These are phyloP conservation scores for Cryptococcus wingfieldii DNA, from an alignment of 1,284 basidiomycete genomes.

Conservation along the genomic window DNA sequence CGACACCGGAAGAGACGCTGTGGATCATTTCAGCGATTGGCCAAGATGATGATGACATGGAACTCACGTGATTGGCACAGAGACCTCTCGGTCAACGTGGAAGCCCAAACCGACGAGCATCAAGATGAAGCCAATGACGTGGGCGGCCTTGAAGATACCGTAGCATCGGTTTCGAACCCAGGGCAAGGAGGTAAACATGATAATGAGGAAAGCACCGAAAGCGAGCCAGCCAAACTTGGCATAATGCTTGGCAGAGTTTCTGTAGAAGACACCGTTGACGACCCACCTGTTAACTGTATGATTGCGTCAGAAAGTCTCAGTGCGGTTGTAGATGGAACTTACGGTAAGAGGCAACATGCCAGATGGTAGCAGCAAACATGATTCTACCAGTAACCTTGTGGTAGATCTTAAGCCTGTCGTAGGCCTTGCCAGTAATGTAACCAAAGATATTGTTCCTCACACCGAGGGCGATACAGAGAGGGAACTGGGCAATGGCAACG, in stretches of 20 bases:
- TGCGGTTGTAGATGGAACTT: neutral
- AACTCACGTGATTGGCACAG: neutral
- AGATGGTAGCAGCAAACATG: slow-evolving; percentile 59
- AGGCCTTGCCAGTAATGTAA: slow-evolving; percentile 60
- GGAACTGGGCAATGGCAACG: slow-evolving; percentile 42
- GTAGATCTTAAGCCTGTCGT: slow-evolving; percentile 71
- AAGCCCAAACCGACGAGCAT: slow-evolving; percentile 74
- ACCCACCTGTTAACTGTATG: slow-evolving; percentile 36
- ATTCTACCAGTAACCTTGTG: slow-evolving; percentile 71
- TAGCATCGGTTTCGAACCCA: slow-evolving; percentile 33
- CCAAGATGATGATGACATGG: neutral
- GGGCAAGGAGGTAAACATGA: slow-evolving; percentile 43
- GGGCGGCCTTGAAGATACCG: slow-evolving; percentile 43
- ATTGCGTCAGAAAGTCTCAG: neutral
- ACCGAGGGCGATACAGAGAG: slow-evolving; percentile 44
- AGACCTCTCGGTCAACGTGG: slow-evolving; percentile 60
- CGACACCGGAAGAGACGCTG: slow-evolving; percentile 57
- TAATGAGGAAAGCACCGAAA: slow-evolving; percentile 26
- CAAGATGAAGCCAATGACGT: slow-evolving; percentile 67
- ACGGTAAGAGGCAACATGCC: slow-evolving; percentile 56
- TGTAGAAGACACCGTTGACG: slow-evolving; percentile 17
- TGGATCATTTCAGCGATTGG: neutral
- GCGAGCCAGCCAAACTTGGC: slow-evolving; percentile 33
- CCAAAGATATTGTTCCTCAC: slow-evolving; percentile 45
- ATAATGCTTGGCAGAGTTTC: slow-evolving; percentile 12